Evolutionary conservation across 176 grass and related monocot species (phyloP).

Genomic region (Phyllostachys edulis): DNA sequence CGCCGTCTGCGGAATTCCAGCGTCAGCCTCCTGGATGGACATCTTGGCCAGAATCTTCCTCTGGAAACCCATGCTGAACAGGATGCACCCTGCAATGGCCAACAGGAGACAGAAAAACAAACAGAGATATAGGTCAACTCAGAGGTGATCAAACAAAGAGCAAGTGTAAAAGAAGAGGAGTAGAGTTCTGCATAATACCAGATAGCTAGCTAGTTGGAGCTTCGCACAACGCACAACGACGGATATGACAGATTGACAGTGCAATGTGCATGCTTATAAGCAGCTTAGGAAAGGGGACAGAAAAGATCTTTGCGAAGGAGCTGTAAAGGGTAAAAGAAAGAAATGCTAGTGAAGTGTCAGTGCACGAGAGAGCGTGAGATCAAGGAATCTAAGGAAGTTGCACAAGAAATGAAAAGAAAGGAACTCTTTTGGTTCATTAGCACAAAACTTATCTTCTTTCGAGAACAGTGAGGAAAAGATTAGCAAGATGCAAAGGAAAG

Average conservation of each 20-base stretch:
- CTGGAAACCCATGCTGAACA: slow-evolving; percentile 24
- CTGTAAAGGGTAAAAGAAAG: not conserved
- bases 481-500: not conserved
- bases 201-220: not conserved
- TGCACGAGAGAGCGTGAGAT: slow-evolving; percentile 18
- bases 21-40: not conserved
- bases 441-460: slow-evolving; percentile 28
- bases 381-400: slow-evolving; percentile 36
- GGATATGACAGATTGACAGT: slow-evolving; percentile 5
- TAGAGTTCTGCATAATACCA: not conserved
- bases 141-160: not conserved
- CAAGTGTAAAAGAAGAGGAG: slow-evolving; percentile 2
- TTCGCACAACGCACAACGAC: not conserved
- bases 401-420: slow-evolving; percentile 26
- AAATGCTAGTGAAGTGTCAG: not conserved
- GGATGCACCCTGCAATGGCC: not conserved
- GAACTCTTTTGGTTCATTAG: slow-evolving; percentile 4
- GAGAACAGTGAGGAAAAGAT: not conserved
- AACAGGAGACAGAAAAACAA: not conserved
- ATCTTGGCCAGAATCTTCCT: slow-evolving; percentile 31
- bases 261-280: slow-evolving; percentile 33
- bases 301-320: slow-evolving; percentile 8
- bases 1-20: not conserved
- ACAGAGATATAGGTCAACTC: not conserved
- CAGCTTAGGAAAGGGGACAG: not conserved